Conservation (phyloP, 139 green algal species). For the Chlorella sp. region DNA sequence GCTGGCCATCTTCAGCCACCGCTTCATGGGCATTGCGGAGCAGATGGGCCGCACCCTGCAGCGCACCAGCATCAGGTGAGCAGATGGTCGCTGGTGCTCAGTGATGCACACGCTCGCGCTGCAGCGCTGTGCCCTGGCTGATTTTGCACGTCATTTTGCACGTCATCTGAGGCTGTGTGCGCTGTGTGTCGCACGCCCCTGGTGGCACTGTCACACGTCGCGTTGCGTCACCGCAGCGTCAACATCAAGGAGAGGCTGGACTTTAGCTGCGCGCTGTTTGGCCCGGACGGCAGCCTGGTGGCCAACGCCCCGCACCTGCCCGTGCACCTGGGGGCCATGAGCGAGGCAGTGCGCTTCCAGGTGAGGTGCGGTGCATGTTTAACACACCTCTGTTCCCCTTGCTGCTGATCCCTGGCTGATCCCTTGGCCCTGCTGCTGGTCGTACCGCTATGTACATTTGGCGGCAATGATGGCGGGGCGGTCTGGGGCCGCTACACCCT, state of each 20-base stretch:
- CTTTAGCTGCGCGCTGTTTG: slow-evolving; percentile 94
- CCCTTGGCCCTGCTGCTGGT: too few relatives aligned
- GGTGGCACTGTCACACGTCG: too few relatives aligned
- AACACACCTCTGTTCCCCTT: too few relatives aligned
- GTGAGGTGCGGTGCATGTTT: slow-evolving; percentile 38
- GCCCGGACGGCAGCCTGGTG: slow-evolving; percentile 82
- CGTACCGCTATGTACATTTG: too few relatives aligned
- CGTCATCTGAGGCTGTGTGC: too few relatives aligned
- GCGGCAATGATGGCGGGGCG: too few relatives aligned
- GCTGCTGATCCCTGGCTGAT: too few relatives aligned
- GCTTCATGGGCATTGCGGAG: slow-evolving; percentile 99
- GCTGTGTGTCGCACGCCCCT: too few relatives aligned
- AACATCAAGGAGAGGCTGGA: slow-evolving; percentile 99
- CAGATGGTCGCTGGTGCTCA: neutral
- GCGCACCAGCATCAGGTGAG: slow-evolving; percentile 23
- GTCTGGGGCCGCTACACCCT: too few relatives aligned
- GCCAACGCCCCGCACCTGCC: slow-evolving; percentile 97
- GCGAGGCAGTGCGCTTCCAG: slow-evolving; percentile 86
- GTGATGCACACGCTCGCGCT: too few relatives aligned
- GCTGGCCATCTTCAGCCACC: slow-evolving; percentile 93
- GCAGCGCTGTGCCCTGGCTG: too few relatives aligned
- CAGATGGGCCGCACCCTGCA: slow-evolving; percentile 94
- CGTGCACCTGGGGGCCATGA: slow-evolving; percentile 97
- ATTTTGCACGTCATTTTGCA: too few relatives aligned
- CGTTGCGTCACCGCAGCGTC: slow-evolving; percentile 57